Conservation (phyloP, 371 early-diverging fungal species). For the Mycotypha africana region DNA sequence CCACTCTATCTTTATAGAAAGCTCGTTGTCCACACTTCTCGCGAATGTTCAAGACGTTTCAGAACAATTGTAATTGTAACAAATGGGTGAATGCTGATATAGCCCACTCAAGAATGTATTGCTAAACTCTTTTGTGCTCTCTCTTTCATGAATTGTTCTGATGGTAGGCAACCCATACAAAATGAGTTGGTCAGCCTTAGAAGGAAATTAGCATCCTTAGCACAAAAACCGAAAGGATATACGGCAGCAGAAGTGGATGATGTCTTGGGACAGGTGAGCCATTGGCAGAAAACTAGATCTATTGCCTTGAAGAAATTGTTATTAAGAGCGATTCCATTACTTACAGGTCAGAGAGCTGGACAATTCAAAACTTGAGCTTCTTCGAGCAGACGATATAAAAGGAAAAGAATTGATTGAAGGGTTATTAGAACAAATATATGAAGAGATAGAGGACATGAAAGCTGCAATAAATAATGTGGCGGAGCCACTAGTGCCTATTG, state of each 20-base stretch:
- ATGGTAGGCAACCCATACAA: conserved; percentile 55
- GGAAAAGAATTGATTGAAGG: conserved; percentile 86
- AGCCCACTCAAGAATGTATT: too few relatives aligned
- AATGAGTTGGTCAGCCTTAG: conserved; percentile 59
- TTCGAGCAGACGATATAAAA: conserved; percentile 45
- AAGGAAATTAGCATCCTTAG: conserved; percentile 50
- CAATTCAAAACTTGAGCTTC: conserved; percentile 55
- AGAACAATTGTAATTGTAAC: conserved; percentile 27
- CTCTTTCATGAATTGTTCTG: not conserved
- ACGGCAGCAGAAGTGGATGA: conserved; percentile 40
- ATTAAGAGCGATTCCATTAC: not conserved
- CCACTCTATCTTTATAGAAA: not conserved
- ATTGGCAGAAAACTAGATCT: too few relatives aligned
- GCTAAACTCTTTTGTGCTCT: too few relatives aligned
- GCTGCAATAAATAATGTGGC: conserved; percentile 72
- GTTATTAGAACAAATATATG: conserved; percentile 76
- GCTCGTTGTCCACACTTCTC: conserved; percentile 11
- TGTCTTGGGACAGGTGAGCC: conserved; percentile 53
- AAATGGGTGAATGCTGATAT: too few relatives aligned
- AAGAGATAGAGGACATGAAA: conserved; percentile 74
- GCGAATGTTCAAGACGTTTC: conserved; percentile 40
- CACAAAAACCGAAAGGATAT: conserved; percentile 41
- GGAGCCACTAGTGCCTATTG: conserved; percentile 61
- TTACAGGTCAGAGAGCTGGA: conserved; percentile 62
- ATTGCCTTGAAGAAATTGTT: too few relatives aligned